Base-by-base conservation (phyloP, 2,329 filamentous ascomycete species). In the Pseudohalonectria lignicola region DNA sequence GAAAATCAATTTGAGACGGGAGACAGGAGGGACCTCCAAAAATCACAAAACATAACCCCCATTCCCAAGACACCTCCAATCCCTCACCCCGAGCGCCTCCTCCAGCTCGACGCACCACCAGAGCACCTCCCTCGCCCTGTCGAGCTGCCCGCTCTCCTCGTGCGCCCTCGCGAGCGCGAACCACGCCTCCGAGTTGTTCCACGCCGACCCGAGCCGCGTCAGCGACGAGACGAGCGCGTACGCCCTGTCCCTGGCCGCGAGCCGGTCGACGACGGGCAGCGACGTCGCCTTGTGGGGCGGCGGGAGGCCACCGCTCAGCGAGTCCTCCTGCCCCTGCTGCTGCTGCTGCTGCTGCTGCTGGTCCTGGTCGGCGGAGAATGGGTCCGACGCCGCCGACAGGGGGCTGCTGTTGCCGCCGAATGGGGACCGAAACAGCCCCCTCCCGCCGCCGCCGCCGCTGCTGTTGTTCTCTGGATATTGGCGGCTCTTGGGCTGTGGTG, bases 41-140 rank as follows among this genome's bases (percentile, higher is more conserved):
- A n/a, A 31, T 53, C 51, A 77, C 45, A 79, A 60, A 34, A 83
- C 73, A 59, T 84, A 85, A 16, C 81, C 72, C 16, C 78, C 76
- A 36, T 69, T 68, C 4, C 74, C 79, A 20, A 86, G 69, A 47
- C 73, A 79, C 21, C 67, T 71, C 92, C 90, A 96, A 41, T 75
- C 72, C 41, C 92, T 76, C 34, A 94, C 73, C 0, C 82, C 86
- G 46, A 76, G 77, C 7, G 76, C 78, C 55, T 98, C 90, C 55
- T 96, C 92, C 21, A 98, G 67, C 60, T 95, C 87, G 11, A 98
- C 84, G 50, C 88, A 94, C 87, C 90, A 96, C 92, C 92, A 96
- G 6, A 96, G 69, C 33, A 88, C 86, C 49, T 92, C 83, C 62
- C 88, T 93, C 12, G 92, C 83, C 64, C 90, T 94, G 28, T 92